A percentile compares a stretch with the other conserved stretches of the same genome.
These are phyloP conservation scores for Xylaria cubensis DNA, from an alignment of 495 filamentous ascomycete species.

Conservation along the genomic window DNA sequence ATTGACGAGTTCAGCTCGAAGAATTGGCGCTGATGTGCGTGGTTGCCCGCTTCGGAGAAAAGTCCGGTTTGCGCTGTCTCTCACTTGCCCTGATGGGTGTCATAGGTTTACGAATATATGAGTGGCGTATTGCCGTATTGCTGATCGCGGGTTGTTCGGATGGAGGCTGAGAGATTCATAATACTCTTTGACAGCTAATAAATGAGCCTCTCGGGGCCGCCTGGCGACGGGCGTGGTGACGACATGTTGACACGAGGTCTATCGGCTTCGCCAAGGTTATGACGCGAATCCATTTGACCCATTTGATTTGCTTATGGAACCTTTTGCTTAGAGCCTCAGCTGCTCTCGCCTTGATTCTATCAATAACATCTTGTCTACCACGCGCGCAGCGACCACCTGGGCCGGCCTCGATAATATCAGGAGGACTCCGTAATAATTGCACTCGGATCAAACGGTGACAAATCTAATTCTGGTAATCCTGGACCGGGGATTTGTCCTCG, in stretches of 20 bases:
- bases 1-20: constrained; percentile 16
- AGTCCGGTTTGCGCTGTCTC: constrained; percentile 1
- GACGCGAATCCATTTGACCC: constrained; percentile 8
- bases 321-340: constrained; percentile 12
- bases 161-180: constrained; percentile 22
- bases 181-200: background rate
- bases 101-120: constrained; percentile 21
- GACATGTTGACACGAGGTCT: constrained; percentile 9
- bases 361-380: background rate
- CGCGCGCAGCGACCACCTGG: constrained; percentile 6
- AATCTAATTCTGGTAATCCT: constrained; percentile 16
- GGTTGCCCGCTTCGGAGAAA: background rate
- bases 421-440: constrained; percentile 8
- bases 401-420: constrained; percentile 12
- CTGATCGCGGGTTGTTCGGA: constrained; percentile 17
- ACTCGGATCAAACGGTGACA: constrained; percentile 22
- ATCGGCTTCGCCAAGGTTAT: constrained; percentile 19
- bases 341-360: constrained; percentile 19
- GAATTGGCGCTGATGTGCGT: constrained; percentile 2
- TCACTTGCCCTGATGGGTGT: background rate
- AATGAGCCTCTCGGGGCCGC: constrained; percentile 10
- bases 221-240: background rate
- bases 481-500: constrained; percentile 14
- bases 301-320: constrained; percentile 5
- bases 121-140: constrained; percentile 22